Conservation (phyloP, 495 filamentous ascomycete genomes). For the Aspergillus campestris region DNA sequence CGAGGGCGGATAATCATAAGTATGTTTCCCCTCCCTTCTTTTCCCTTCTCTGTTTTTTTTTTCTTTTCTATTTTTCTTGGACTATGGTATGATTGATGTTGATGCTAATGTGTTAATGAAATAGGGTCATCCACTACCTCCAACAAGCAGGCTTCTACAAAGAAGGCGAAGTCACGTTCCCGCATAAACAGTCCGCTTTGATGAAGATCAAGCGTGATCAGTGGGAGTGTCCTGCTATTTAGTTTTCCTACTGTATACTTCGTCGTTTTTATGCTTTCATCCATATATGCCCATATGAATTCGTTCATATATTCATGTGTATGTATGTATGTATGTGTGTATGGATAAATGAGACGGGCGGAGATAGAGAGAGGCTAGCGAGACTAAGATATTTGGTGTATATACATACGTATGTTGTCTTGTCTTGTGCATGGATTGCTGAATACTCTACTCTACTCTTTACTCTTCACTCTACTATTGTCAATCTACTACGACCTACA, state of each 20-base stretch:
- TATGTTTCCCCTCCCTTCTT: constrained; percentile 46
- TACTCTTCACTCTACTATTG: neutral
- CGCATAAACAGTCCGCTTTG: constrained; percentile 87
- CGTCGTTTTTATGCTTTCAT: neutral
- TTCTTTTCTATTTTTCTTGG: neutral
- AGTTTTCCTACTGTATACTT: constrained; percentile 17
- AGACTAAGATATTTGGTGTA: no score
- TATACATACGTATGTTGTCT: no score
- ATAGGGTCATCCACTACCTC: constrained; percentile 72
- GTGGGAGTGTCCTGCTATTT: constrained; percentile 75
- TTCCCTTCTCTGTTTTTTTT: neutral
- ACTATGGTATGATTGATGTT: no score
- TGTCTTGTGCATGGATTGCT: no score
- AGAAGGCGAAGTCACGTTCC: constrained; percentile 78
- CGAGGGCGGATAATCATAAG: constrained; percentile 86
- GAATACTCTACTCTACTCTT: no score
- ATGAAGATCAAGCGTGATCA: constrained; percentile 74
- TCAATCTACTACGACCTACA: no score
- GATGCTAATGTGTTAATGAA: constrained; percentile 8
- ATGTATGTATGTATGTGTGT: neutral
- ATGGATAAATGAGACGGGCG: neutral
- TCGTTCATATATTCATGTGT: neutral
- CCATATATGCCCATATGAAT: no score
- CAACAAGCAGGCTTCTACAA: constrained; percentile 74
- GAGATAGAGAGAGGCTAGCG: no score